phyloP scores from a whole-genome alignment of 495 filamentous ascomycete species.

The Lasiosphaeria ovina region DNA sequence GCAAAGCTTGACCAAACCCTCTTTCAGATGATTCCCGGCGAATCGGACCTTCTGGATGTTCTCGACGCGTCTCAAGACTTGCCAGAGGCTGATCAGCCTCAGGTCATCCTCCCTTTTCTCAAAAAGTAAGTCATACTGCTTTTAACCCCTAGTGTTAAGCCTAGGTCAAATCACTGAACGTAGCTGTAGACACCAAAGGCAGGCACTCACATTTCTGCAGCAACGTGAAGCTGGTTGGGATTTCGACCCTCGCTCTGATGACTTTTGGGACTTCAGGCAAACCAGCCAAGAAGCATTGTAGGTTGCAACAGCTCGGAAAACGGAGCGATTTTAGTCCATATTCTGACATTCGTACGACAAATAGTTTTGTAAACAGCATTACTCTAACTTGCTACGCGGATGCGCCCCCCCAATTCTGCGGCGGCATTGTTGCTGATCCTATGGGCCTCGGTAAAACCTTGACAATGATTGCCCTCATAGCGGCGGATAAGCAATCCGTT shows the following conservation, averaged over 20 bases:
- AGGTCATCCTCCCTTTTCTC: conserved; percentile 14
- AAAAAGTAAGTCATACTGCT: conserved; percentile 7
- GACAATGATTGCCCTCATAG: conserved; percentile 39
- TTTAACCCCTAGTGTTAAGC: neutral
- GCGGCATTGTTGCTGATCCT: conserved; percentile 42
- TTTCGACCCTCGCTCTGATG: conserved; percentile 10
- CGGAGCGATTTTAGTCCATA: neutral
- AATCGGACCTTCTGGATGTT: conserved; percentile 16
- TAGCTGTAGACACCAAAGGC: conserved; percentile 39
- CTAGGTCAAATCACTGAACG: neutral
- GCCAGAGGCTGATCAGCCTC: conserved; percentile 29
- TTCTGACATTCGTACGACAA: neutral
- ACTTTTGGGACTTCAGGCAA: conserved; percentile 29
- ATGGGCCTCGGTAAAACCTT: conserved; percentile 46
- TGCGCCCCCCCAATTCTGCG: conserved; percentile 29
- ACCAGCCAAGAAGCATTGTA: conserved; percentile 11
- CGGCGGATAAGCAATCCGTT: conserved; percentile 15
- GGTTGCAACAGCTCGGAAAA: neutral
- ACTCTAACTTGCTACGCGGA: conserved; percentile 19
- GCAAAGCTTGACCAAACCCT: neutral
- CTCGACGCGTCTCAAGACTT: conserved; percentile 13
- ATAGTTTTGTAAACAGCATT: conserved; percentile 30
- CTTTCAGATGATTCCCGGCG: conserved; percentile 4
- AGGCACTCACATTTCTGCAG: conserved; percentile 45
- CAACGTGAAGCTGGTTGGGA: conserved; percentile 38